Evolutionary conservation across 192 early-diverging fungal species (phyloP).

Genomic region (Backusella sp.): DNA sequence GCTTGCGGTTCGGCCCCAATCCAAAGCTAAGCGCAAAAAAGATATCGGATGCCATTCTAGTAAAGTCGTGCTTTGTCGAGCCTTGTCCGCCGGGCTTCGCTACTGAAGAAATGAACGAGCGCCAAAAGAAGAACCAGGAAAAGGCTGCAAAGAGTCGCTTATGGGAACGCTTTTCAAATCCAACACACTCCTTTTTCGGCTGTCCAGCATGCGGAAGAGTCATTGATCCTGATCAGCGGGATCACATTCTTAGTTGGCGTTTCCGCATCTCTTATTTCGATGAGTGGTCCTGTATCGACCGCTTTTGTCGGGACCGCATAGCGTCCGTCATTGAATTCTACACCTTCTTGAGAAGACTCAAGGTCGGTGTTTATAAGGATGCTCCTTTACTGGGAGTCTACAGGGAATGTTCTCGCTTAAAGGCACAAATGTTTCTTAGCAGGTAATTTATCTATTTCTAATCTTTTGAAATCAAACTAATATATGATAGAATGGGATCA

Average conservation of each 20-base stretch:
- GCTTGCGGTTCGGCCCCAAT: slow-evolving; percentile 56
- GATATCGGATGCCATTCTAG: slow-evolving; percentile 79
- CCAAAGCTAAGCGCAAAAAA: slow-evolving; percentile 82
- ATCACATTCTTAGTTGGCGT: slow-evolving; percentile 43
- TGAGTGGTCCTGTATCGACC: slow-evolving; percentile 71
- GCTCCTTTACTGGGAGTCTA: slow-evolving; percentile 72
- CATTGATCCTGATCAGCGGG: slow-evolving; percentile 23
- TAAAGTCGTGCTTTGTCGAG: slow-evolving; percentile 84
- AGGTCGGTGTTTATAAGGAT: slow-evolving; percentile 75
- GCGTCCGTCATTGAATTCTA: slow-evolving; percentile 92
- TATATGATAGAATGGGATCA: slow-evolving; percentile 13
- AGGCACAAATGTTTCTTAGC: slow-evolving; percentile 77
- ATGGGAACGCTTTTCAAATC: slow-evolving; percentile 44
- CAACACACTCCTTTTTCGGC: slow-evolving; percentile 27
- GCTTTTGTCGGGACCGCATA: slow-evolving; percentile 82
- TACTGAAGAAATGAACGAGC: slow-evolving; percentile 22
- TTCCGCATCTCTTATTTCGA: slow-evolving; percentile 63
- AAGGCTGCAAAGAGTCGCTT: slow-evolving; percentile 43
- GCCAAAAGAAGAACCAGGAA: slow-evolving; percentile 38
- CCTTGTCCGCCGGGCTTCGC: slow-evolving; percentile 53
- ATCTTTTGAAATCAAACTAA: background rate
- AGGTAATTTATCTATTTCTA: slow-evolving; percentile 1
- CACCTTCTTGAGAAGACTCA: slow-evolving; percentile 79
- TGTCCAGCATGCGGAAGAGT: slow-evolving; percentile 51
- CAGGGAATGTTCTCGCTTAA: slow-evolving; percentile 73